A percentile compares a stretch with the other conserved stretches of the same genome.
These are phyloP conservation scores for Neofusicoccum kwambonambiense DNA, from an alignment of 2,329 filamentous ascomycete genomes.

Conservation along the genomic window DNA sequence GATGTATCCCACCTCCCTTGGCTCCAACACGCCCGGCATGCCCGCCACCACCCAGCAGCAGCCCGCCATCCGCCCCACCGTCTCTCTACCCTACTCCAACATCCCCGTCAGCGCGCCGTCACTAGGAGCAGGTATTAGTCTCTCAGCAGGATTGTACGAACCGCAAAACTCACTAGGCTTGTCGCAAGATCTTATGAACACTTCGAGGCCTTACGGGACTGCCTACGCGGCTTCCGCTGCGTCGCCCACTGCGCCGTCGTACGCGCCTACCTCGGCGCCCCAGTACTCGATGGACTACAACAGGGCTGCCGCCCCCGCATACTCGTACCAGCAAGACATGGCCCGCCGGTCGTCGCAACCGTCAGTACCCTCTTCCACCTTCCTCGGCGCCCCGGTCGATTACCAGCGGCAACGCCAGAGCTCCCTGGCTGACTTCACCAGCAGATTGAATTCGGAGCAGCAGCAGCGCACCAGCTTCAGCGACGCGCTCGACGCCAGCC, in stretches of 20 bases:
- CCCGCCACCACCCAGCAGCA: constrained; percentile 57
- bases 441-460: constrained; percentile 58
- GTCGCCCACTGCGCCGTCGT: constrained; percentile 64
- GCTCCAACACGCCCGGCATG: constrained; percentile 58
- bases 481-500: constrained; percentile 87
- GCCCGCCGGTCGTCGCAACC: constrained; percentile 77
- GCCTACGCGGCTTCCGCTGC: constrained; percentile 65
- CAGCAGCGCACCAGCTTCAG: constrained; percentile 70
- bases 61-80: constrained; percentile 58
- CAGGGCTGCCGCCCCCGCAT: constrained; percentile 49
- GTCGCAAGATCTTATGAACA: constrained; percentile 71
- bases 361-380: constrained; percentile 65
- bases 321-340: constrained; percentile 54
- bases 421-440: constrained; percentile 62
- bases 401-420: constrained; percentile 54
- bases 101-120: constrained; percentile 68
- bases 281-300: constrained; percentile 76
- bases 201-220: constrained; percentile 67
- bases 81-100: constrained; percentile 70
- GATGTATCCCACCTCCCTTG: constrained; percentile 65
- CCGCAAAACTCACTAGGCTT: constrained; percentile 68
- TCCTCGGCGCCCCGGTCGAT: constrained; percentile 49
- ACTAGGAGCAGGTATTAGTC: constrained; percentile 66
- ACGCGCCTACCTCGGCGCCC: constrained; percentile 65
- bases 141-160: constrained; percentile 61